phyloP scores from a whole-genome alignment of 1,284 basidiomycete genomes.

The Dichomitus squalens region DNA sequence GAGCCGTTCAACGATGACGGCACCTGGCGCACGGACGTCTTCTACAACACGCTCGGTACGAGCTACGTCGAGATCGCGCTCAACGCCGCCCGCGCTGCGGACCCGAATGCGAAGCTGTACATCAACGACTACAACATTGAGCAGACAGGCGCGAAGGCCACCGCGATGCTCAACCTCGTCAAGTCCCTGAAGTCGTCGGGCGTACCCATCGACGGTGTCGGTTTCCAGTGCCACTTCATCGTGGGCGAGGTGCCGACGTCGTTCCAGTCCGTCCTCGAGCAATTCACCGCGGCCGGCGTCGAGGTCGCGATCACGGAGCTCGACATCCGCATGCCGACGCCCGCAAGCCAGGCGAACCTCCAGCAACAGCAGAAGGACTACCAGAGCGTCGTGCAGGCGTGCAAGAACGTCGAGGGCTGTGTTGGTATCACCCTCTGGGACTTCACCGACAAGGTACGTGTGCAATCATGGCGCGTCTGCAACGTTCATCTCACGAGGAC shows the following conservation, averaged over 20 bases:
- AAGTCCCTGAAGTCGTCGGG: conserved; percentile 42
- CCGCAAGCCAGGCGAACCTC: conserved; percentile 45
- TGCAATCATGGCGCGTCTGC: too few species aligned
- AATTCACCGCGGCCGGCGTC: conserved; percentile 51
- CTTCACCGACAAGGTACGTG: conserved; percentile 41
- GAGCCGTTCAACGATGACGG: conserved; percentile 65
- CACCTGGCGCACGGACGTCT: conserved; percentile 50
- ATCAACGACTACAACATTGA: conserved; percentile 60
- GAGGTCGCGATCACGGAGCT: conserved; percentile 60
- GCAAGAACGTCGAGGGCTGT: conserved; percentile 44
- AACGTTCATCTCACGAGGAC: neutral
- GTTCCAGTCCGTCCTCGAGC: conserved; percentile 43
- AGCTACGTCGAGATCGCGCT: conserved; percentile 48
- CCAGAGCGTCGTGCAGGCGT: conserved; percentile 46
- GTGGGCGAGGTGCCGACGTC: conserved; percentile 46
- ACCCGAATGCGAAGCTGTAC: conserved; percentile 42
- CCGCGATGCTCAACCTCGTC: conserved; percentile 48
- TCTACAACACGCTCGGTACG: conserved; percentile 49
- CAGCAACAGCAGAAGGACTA: conserved; percentile 54
- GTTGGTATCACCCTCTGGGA: conserved; percentile 53
- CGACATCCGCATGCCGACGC: conserved; percentile 54
- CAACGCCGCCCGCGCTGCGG: conserved; percentile 46
- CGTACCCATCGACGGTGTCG: conserved; percentile 52
- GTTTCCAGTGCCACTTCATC: conserved; percentile 53
- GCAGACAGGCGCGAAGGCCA: conserved; percentile 42